Conservation (phyloP, 352 stramenopile species). For the Phytophthora rubi region DNA sequence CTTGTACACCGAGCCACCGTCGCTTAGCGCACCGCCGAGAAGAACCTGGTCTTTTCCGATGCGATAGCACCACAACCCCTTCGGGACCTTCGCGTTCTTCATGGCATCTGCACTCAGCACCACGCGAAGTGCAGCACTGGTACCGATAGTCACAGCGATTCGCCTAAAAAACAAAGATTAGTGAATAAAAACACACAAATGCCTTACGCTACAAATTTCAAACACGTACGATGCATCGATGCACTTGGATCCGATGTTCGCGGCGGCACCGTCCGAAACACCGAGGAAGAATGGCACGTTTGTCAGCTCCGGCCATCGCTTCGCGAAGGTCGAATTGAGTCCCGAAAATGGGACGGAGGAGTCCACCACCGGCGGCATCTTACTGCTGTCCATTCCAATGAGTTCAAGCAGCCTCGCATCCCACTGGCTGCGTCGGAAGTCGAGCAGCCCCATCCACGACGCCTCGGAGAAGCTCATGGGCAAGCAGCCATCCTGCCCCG, state of each 20-base stretch:
- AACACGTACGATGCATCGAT: conserved; percentile 65
- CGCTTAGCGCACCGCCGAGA: conserved; percentile 95
- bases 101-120: conserved; percentile 67
- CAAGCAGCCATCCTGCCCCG: conserved; percentile 39
- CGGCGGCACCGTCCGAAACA: conserved; percentile 93
- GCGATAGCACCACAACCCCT: conserved; percentile 95
- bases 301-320: conserved; percentile 77
- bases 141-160: conserved; percentile 95
- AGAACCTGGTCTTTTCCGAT: conserved; percentile 87
- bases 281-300: conserved; percentile 87
- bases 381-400: conserved; percentile 68
- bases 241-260: conserved; percentile 96
- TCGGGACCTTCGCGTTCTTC: conserved; percentile 72
- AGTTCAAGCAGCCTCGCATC: conserved; percentile 81
- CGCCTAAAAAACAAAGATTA: conserved; percentile 46
- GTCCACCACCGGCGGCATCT: conserved; percentile 77
- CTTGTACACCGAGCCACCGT: conserved; percentile 96
- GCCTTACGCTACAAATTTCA: not conserved
- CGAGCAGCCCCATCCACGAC: conserved; percentile 94
- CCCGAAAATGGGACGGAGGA: conserved; percentile 69
- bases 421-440: conserved; percentile 89
- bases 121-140: conserved; percentile 93
- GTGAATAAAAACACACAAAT: not conserved
- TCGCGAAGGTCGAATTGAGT: conserved; percentile 58
- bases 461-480: conserved; percentile 95